Percentiles rank a stretch among this genome's conserved stretches.
Evolutionary conservation across 768 basidiomycete species (phyloP).

Genomic region (Mycena albidolilacea): DNA sequence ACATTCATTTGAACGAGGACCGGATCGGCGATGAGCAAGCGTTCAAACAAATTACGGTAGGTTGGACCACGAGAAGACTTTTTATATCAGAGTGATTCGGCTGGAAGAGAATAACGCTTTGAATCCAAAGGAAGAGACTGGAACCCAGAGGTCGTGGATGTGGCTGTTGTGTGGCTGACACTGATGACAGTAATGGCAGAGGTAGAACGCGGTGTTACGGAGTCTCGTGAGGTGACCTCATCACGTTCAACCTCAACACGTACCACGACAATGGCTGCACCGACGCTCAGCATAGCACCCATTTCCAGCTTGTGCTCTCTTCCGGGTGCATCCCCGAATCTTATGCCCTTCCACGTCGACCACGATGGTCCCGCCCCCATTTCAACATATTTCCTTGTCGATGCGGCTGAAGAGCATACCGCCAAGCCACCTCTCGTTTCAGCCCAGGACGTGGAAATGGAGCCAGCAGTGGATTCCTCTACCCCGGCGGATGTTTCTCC

Average conservation of each 20-base stretch:
- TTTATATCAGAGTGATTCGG: too few relatives aligned
- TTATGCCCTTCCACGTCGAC: constrained; percentile 89
- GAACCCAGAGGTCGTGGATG: too few relatives aligned
- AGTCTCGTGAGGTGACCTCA: constrained; percentile 22
- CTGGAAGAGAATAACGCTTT: too few relatives aligned
- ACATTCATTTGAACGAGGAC: too few relatives aligned
- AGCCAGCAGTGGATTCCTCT: not conserved
- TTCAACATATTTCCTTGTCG: constrained; percentile 79
- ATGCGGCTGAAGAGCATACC: constrained; percentile 52
- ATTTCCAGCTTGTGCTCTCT: constrained; percentile 38
- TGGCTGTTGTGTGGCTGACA: too few relatives aligned
- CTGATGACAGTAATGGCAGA: too few relatives aligned
- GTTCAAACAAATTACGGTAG: too few relatives aligned
- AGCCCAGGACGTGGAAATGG: constrained; percentile 29
- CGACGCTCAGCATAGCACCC: constrained; percentile 27
- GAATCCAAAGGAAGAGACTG: too few relatives aligned
- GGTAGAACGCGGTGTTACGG: constrained; percentile 26
- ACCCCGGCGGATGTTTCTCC: constrained; percentile 10
- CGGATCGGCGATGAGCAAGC: too few relatives aligned
- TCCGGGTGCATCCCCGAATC: constrained; percentile 68
- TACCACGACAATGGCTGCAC: constrained; percentile 30
- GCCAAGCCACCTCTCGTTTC: constrained; percentile 43
- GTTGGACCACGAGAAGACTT: too few relatives aligned
- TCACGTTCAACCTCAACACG: not conserved
- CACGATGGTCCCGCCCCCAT: constrained; percentile 81